phyloP scores from a whole-genome alignment of 164 flowering plant species.

The Chimonanthus praecox region DNA sequence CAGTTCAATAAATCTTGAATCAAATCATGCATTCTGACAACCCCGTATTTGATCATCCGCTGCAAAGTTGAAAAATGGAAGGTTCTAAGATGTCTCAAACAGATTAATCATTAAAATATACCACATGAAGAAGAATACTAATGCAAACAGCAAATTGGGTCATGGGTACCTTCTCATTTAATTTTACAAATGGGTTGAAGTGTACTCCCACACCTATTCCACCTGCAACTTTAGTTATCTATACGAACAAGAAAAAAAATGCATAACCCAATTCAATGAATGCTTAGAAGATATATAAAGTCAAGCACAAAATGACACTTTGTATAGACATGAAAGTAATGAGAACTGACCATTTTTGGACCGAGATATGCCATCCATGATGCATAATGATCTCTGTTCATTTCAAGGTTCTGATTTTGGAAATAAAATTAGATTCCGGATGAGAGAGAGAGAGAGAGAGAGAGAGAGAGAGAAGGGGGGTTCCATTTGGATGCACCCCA shows the following conservation, averaged over 20 bases:
- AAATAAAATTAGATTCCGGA: not conserved
- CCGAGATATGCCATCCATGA: slow-evolving; percentile 71
- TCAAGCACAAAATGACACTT: not conserved
- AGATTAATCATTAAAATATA: not conserved
- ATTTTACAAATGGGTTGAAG: slow-evolving; percentile 80
- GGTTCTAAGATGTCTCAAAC: not conserved
- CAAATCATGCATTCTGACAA: slow-evolving; percentile 83
- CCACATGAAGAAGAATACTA: not conserved
- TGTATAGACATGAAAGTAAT: not conserved
- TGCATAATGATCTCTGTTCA: slow-evolving; percentile 72
- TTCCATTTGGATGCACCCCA: not conserved
- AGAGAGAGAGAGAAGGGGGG: not conserved
- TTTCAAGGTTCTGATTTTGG: slow-evolving; percentile 57
- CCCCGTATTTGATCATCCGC: slow-evolving; percentile 88
- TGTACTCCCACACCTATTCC: slow-evolving; percentile 87
- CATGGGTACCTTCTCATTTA: slow-evolving; percentile 49
- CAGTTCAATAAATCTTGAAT: slow-evolving; percentile 67
- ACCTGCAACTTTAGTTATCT: slow-evolving; percentile 77
- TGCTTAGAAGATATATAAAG: not conserved
- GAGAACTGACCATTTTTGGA: slow-evolving; percentile 50
- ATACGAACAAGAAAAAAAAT: slow-evolving; percentile 10
- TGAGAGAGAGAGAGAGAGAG: not conserved
- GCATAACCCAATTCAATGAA: not conserved
- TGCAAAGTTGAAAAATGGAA: not conserved
- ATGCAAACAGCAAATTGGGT: not conserved